Conservation (phyloP, 352 stramenopile species). For the Phytophthora megakarya region DNA sequence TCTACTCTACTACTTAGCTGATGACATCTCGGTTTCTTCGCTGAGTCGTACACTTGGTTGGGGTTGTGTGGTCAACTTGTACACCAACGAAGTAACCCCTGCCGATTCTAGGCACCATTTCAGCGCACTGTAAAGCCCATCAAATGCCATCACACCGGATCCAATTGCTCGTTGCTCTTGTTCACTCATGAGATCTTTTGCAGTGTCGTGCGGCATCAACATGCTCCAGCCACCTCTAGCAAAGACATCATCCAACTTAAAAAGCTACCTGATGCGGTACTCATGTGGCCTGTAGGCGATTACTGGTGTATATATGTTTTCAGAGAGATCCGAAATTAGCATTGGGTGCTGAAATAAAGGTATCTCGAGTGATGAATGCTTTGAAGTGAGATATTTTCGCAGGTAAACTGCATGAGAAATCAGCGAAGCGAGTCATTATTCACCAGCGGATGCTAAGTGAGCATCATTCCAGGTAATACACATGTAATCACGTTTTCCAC, state of each 20-base stretch:
- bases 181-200: constrained; percentile 13
- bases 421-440: constrained; percentile 16
- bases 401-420: constrained; percentile 9
- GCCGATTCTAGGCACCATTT: constrained; percentile 3
- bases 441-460: constrained; percentile 2
- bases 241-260: constrained; percentile 16
- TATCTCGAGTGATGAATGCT: constrained; percentile 5
- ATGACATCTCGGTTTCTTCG: no score
- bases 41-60: no score
- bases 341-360: constrained; percentile 14
- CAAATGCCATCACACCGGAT: constrained; percentile 11
- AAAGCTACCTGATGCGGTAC: constrained; percentile 16
- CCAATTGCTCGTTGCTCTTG: constrained; percentile 20
- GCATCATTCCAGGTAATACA: constrained; percentile 13
- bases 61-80: neutral
- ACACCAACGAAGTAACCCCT: neutral
- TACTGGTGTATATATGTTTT: neutral
- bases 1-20: no score
- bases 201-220: neutral
- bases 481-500: constrained; percentile 1
- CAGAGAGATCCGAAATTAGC: neutral
- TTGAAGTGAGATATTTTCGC: neutral
- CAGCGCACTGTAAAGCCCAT: constrained; percentile 3
- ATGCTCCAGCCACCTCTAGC: neutral
- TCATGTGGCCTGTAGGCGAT: constrained; percentile 11